These are phyloP conservation scores for Fusarium napiforme DNA, from an alignment of 2,329 filamentous ascomycete species.

Conservation along the genomic window DNA sequence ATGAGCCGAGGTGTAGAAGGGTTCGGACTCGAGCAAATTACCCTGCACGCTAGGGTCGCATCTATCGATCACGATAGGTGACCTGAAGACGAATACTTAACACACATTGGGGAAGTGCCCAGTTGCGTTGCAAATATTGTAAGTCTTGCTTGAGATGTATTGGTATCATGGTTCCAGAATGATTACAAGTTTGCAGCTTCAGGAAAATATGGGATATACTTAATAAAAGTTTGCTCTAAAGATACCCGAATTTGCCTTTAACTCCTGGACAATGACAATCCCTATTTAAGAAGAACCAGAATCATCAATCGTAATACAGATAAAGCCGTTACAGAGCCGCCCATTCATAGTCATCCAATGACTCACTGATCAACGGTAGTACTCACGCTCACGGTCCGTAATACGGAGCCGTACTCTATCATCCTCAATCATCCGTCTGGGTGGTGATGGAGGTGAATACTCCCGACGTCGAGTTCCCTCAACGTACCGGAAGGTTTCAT, in stretches of 20 bases:
- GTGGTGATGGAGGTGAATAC: slow-evolving; percentile 46
- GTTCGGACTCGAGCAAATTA: slow-evolving; percentile 9
- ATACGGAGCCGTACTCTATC: slow-evolving; percentile 47
- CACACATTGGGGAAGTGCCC: not conserved
- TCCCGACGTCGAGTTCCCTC: slow-evolving; percentile 57
- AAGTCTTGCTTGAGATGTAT: not conserved
- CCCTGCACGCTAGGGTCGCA: not conserved
- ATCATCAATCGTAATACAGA: slow-evolving; percentile 41
- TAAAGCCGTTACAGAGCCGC: slow-evolving; percentile 15
- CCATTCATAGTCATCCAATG: not conserved
- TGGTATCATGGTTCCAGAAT: not conserved
- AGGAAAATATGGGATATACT: not conserved
- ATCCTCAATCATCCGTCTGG: slow-evolving; percentile 49
- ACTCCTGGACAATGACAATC: slow-evolving; percentile 23
- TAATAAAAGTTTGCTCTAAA: not conserved
- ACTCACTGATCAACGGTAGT: slow-evolving; percentile 38
- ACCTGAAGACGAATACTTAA: not conserved
- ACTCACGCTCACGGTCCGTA: slow-evolving; percentile 50
- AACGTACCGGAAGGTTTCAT: slow-evolving; percentile 65
- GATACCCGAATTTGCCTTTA: slow-evolving; percentile 16
- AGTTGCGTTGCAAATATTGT: not conserved
- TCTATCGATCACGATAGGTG: not conserved
- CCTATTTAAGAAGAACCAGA: slow-evolving; percentile 15
- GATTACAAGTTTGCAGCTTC: not conserved
- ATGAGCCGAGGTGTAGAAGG: slow-evolving; percentile 18